Evolutionary conservation across 768 basidiomycete genomes (phyloP), one percentile per base, ranked within the genome.

Genomic region (Mycena leptocephala): DNA sequence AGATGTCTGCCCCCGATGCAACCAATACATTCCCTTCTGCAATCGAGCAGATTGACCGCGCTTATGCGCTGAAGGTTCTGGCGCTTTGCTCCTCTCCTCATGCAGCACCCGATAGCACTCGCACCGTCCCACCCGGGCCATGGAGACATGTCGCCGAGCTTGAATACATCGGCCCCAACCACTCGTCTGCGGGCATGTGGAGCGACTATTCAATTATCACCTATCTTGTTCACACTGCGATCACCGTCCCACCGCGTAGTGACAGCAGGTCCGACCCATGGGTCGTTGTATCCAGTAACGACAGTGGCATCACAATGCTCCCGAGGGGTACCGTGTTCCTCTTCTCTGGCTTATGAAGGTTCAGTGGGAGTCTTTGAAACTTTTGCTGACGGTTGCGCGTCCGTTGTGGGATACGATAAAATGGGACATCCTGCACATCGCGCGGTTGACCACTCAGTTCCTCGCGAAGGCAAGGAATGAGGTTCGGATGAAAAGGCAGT

Each of bases 281-380:
- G 77, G 77, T 76, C 30, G 35, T 64, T 3, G 43, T 78, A 53
- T 30, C 66, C 33, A 58, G 35, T 24, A 35, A 58, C 26, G 66
- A 78, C 66, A 48, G 58, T 46, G 71, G 58, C 46, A 59, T 3
- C 22, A 55, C 71, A 3, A 76, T 74, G 62, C 39, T 78, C 37
- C 77, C 77, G 24, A 58, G 77, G 35, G 77, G n/a, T 78, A 78
- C 33, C 77, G 77, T 41, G 41, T 78, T 26, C 77, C 77, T 3
- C 53, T 78, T 3, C 71, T 78, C 18, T 78, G 70, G 71, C 59
- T 78, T 4, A 32, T 24, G 32, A 71, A 71, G 53, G 77, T 78
- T 8, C 70, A 72, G 53, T 78, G 77, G 77, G 77, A 78, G 62
- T 64, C 74, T 58, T 55, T 73, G 61, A 71, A 67, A 22, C 59